Evolutionary conservation across 352 stramenopile genomes (phyloP).

Genomic region (Globisporangium solare): DNA sequence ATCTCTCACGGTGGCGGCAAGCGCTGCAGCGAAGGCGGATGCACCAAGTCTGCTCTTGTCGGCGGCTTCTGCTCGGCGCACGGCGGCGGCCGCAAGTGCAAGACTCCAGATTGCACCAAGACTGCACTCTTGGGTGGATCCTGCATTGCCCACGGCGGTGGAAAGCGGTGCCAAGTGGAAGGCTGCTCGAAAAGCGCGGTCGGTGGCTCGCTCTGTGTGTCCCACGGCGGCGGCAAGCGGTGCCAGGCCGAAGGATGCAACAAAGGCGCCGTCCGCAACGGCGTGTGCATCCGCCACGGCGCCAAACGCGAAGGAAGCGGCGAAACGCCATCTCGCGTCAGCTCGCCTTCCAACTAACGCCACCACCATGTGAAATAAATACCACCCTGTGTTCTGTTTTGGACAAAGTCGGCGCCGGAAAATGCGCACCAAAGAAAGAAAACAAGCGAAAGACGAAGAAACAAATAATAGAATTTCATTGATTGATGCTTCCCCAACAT

Average conservation of each 20-base stretch:
- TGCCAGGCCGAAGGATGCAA: slow-evolving; percentile 75
- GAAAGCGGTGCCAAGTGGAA: slow-evolving; percentile 72
- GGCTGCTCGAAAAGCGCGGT: slow-evolving; percentile 65
- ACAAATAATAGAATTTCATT: too few species aligned
- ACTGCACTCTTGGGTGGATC: slow-evolving; percentile 69
- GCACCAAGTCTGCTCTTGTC: slow-evolving; percentile 78
- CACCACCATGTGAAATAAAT: too few species aligned
- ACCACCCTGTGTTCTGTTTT: too few species aligned
- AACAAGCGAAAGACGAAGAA: too few species aligned
- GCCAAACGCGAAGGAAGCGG: slow-evolving; percentile 51
- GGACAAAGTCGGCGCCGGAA: too few species aligned
- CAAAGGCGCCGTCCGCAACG: slow-evolving; percentile 79
- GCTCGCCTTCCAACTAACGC: slow-evolving; percentile 12
- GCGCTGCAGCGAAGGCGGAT: slow-evolving; percentile 64
- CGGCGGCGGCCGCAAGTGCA: slow-evolving; percentile 74
- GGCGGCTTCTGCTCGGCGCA: slow-evolving; percentile 82
- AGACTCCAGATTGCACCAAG: slow-evolving; percentile 66
- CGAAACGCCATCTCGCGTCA: slow-evolving; percentile 8
- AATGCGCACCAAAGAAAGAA: too few species aligned
- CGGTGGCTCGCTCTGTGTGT: slow-evolving; percentile 60
- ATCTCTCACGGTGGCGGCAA: slow-evolving; percentile 83
- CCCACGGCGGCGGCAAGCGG: slow-evolving; percentile 65
- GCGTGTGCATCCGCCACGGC: slow-evolving; percentile 84
- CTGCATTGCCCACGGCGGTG: slow-evolving; percentile 79
- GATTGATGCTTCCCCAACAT: too few species aligned